Base-by-base conservation (phyloP, 1,284 basidiomycete genomes). In the Schizophyllum commune region DNA sequence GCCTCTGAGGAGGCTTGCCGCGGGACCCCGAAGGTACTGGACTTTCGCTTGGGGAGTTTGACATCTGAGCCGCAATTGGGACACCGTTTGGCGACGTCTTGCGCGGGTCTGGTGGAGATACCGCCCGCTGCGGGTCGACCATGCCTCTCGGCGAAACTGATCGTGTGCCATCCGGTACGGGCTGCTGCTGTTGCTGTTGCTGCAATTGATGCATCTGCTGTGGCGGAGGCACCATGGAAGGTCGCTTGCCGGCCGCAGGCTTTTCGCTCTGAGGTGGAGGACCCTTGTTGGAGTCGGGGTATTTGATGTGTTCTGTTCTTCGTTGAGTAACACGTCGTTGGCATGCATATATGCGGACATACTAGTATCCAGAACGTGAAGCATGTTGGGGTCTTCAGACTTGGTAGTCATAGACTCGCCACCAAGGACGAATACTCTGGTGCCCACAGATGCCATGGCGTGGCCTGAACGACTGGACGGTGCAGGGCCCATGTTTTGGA, bases 401-500 rank as follows among this genome's bases (percentile, higher is more conserved):
- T 85, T 89, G 34, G 81, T 82, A 8, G 88, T 84, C 68, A 91
- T 90, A 4, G 93, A 93, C 75, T 99, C 97, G 34, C 97, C 96
- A 53, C 96, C 96, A 11, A 98, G 83, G 1, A 98, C 94, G 66
- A 94, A 92, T 9, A 99, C 91, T 69, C 90, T 88, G 59, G 89
- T 84, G 58, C 93, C 92, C 70, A 89, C 89, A 11, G 91, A 88
- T 5, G 96, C 92, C 91, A 98, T 95, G 20, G 94, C 91, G 75
- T 99, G 96, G 3, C 96, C 96, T 15, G 92, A 95, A 58, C 96
- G 84, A 13, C 94, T 92, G 60, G 83, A 88, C 1, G 96, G 96
- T 6, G 92, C 84, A 11, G 95, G 95, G 2, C 96, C 96, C 96
- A 98, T 98, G 73, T 98, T 97, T 74, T 97, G 95, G 78, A 99